Evolutionary conservation across 495 filamentous ascomycete species (phyloP).

Genomic region (Xylaria castorea): DNA sequence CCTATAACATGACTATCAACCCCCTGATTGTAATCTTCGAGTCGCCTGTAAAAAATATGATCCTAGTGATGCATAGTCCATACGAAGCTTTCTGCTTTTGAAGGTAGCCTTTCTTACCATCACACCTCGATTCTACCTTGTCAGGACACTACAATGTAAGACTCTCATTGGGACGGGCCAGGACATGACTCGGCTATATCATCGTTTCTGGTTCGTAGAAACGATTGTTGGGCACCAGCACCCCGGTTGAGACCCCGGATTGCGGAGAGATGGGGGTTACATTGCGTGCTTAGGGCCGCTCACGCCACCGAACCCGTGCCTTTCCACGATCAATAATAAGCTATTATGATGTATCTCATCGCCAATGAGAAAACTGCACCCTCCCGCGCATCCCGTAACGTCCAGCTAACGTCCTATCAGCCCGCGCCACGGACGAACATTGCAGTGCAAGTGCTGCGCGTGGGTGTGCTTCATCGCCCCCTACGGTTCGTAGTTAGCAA

Average conservation of each 20-base stretch:
- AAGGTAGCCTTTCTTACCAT: neutral
- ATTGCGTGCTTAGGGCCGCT: conserved; percentile 20
- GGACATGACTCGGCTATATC: neutral
- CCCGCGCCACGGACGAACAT: conserved; percentile 11
- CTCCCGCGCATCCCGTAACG: neutral
- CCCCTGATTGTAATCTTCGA: neutral
- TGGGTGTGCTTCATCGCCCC: conserved; percentile 1
- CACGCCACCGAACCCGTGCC: conserved; percentile 22
- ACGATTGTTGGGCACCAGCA: conserved; percentile 2
- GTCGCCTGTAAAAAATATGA: neutral
- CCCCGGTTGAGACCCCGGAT: conserved; percentile 13
- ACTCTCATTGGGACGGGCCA: neutral
- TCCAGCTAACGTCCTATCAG: conserved; percentile 4
- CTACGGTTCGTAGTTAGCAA: neutral
- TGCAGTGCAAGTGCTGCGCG: conserved; percentile 6
- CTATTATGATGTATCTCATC: neutral
- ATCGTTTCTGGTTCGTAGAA: conserved; percentile 3
- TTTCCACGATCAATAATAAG: conserved; percentile 21
- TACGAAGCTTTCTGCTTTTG: neutral
- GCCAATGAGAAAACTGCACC: conserved; percentile 12
- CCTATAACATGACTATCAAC: neutral
- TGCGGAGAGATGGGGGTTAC: conserved; percentile 24
- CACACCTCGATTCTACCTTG: neutral
- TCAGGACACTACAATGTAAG: neutral
- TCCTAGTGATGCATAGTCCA: neutral